phyloP scores from a whole-genome alignment of 2,329 filamentous ascomycete species.

The Calonectria pteridis region DNA sequence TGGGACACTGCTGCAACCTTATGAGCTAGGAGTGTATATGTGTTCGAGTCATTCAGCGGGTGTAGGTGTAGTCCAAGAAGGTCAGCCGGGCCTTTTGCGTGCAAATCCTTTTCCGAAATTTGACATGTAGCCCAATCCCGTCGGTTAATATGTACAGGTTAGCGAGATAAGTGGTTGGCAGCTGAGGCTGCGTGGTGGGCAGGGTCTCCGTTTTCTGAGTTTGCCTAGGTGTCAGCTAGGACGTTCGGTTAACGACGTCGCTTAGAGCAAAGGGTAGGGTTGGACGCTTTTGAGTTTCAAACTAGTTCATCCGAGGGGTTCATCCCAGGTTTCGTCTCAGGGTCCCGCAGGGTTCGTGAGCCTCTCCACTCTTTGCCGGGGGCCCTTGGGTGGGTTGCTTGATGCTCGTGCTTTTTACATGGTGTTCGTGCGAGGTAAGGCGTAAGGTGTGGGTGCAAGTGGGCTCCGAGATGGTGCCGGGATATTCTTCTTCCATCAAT shows the following conservation, averaged over 20 bases:
- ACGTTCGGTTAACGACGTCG: slow-evolving; percentile 4
- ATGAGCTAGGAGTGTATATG: neutral
- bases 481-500: neutral
- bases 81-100: neutral
- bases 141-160: neutral
- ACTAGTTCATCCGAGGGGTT: slow-evolving; percentile 4
- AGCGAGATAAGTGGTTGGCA: neutral
- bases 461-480: neutral
- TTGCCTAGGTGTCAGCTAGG: neutral
- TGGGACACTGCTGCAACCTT: neutral
- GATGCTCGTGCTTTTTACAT: neutral
- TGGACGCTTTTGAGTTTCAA: neutral
- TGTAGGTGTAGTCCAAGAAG: neutral
- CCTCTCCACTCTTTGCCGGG: neutral
- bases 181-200: neutral
- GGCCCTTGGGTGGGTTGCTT: neutral
- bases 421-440: neutral
- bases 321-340: neutral
- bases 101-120: neutral
- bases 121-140: neutral
- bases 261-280: neutral
- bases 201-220: neutral
- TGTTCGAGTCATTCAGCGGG: neutral
- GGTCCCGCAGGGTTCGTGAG: neutral
- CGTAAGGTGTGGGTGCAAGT: neutral